phyloP scores from a whole-genome alignment of 345 rosid species.

The Eutrema yunnanense region DNA sequence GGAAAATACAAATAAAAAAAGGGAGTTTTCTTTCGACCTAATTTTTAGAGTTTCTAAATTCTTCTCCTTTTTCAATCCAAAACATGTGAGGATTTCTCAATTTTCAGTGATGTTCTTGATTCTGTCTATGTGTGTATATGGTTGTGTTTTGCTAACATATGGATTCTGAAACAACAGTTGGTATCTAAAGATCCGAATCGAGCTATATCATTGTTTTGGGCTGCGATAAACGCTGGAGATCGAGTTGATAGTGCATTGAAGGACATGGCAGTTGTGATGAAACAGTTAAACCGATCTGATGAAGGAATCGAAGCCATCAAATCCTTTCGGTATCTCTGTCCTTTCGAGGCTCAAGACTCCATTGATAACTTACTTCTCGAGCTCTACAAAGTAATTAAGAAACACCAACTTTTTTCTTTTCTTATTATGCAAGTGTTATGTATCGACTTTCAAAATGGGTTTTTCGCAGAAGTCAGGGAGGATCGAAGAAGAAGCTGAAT shows the following conservation, averaged over 20 bases:
- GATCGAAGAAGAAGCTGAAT: constrained; percentile 69
- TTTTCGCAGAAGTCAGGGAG: constrained; percentile 69
- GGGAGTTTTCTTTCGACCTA: background rate
- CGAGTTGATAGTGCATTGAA: constrained; percentile 70
- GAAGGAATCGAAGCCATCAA: constrained; percentile 78
- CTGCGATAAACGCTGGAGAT: constrained; percentile 75
- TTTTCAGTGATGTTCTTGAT: constrained; percentile 1
- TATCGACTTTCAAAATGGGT: background rate
- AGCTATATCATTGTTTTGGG: constrained; percentile 71
- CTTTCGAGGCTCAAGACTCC: constrained; percentile 64
- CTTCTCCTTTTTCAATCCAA: background rate
- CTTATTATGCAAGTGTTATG: background rate
- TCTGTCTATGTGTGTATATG: background rate
- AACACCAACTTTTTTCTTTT: background rate
- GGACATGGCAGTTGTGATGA: constrained; percentile 83
- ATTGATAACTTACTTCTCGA: constrained; percentile 68
- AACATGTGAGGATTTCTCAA: background rate
- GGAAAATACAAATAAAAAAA: background rate
- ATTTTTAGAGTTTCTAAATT: background rate
- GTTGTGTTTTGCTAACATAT: background rate
- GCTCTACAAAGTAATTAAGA: constrained; percentile 51
- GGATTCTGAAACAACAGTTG: constrained; percentile 34
- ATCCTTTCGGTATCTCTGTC: constrained; percentile 71
- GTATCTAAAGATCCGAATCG: constrained; percentile 54
- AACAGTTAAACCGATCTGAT: constrained; percentile 56